Percentiles rank a stretch among this genome's conserved stretches.
Conservation (phyloP, 805 yeast species). For the Ogataea ramenticola region DNA sequence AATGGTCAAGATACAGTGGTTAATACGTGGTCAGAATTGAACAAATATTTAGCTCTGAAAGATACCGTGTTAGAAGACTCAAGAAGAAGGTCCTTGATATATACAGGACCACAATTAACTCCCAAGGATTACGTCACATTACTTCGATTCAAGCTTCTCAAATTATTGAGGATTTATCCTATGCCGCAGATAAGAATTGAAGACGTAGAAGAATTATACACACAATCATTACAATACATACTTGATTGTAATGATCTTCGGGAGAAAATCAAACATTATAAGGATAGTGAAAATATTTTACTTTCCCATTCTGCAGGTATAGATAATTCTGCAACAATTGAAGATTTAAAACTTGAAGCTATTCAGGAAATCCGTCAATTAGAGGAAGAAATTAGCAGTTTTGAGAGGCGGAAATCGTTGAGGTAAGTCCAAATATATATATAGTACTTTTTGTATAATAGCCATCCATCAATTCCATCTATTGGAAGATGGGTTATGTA, state of each 20-base stretch:
- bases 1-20: background rate
- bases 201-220: background rate
- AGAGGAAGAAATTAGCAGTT: background rate
- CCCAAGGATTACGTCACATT: background rate
- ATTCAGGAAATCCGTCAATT: background rate
- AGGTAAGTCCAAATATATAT: background rate
- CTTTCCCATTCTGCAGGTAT: no score
- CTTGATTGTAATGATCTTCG: background rate
- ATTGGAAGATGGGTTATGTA: no score
- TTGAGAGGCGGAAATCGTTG: background rate
- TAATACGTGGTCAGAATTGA: background rate
- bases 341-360: no score
- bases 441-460: no score
- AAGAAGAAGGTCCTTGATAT: background rate
- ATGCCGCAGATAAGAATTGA: background rate
- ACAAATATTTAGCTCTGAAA: background rate
- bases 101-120: background rate
- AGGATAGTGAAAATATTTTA: background rate
- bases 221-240: background rate
- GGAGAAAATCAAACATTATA: background rate
- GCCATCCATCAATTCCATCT: no score
- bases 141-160: background rate
- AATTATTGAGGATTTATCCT: background rate
- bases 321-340: no score
- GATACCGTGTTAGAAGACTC: background rate